Evolutionary conservation across 2,329 filamentous ascomycete genomes (phyloP), one percentile per base, ranked within the genome.

Genomic region (Pseudogymnoascus sp.): DNA sequence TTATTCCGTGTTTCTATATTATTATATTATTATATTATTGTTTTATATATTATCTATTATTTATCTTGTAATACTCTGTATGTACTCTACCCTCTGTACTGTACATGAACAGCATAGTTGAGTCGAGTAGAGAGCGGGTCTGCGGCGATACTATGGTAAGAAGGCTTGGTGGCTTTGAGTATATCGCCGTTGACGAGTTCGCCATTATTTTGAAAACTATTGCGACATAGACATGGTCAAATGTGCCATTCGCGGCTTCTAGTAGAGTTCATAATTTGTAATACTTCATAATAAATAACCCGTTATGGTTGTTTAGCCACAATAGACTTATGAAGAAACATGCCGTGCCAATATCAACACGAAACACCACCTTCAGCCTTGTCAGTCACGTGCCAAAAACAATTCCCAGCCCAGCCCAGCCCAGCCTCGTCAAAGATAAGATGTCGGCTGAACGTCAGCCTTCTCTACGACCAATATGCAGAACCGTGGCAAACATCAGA

Each of bases 401-500:
- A 56, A 33, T 7, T 18, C 10, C 44, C 18, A 25, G 5, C 18
- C 12, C 12, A 25, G 5, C 18, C 12, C 12, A 23, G 18, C 23
- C 8, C 50, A 56, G 50, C 50, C 50, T 56, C 16, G 50, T 18
- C 50, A 56, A 33, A 33, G 50, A 56, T 56, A 56, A 56, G 47
- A 56, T 56, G 47, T 56, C 47, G 47, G 47, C 47, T 56, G 47
- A 56, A 56, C 47, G 47, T 56, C 47, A 56, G 47, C 47, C 47
- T 56, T 56, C 47, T 12, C 47, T 56, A 21, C 25, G 8, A 33
- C 50, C n/a, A 56, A 56, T 6, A 33, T 53, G 11, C n/a, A 56
- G 50, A 33, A 33, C 10, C n/a, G 25, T 18, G 28, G 8, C 28
- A 33, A 56, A 56, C 50, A 56, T 18, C 12, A 56, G 21, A 44